These are phyloP conservation scores for Ilyonectria robusta DNA, from an alignment of 2,329 filamentous ascomycete species.

Conservation along the genomic window DNA sequence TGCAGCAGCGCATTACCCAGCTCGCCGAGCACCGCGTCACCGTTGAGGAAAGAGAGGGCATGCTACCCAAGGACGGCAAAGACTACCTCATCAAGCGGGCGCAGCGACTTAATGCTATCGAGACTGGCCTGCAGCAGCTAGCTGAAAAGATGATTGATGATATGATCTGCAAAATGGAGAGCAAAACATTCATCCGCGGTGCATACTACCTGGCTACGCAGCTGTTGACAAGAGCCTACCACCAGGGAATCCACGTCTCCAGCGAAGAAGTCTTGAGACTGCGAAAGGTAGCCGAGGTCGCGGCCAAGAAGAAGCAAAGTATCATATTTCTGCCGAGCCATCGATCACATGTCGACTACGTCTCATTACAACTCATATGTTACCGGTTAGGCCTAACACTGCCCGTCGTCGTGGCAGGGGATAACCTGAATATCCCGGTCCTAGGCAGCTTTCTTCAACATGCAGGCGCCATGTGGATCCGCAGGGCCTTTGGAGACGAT, in stretches of 20 bases:
- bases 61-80: conserved; percentile 70
- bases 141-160: conserved; percentile 89
- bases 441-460: conserved; percentile 93
- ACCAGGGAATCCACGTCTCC: conserved; percentile 96
- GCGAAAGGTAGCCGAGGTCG: conserved; percentile 84
- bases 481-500: conserved; percentile 92
- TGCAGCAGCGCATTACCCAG: conserved; percentile 81
- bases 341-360: conserved; percentile 95
- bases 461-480: conserved; percentile 98
- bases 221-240: conserved; percentile 91
- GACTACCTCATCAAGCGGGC: conserved; percentile 66
- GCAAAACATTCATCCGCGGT: conserved; percentile 89
- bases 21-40: conserved; percentile 81
- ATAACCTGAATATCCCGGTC: conserved; percentile 95
- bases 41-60: conserved; percentile 83
- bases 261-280: conserved; percentile 92
- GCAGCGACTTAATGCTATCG: conserved; percentile 74
- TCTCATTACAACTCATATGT: conserved; percentile 94
- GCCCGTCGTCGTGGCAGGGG: conserved; percentile 93
- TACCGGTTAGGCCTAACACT: conserved; percentile 91
- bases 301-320: conserved; percentile 89
- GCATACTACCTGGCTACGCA: conserved; percentile 94
- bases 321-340: conserved; percentile 97
- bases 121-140: conserved; percentile 82
- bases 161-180: conserved; percentile 99